A percentile compares a stretch with the other conserved stretches of the same genome.
phyloP scores from a whole-genome alignment of 2,329 filamentous ascomycete species.

The Claviceps fusiformis region DNA sequence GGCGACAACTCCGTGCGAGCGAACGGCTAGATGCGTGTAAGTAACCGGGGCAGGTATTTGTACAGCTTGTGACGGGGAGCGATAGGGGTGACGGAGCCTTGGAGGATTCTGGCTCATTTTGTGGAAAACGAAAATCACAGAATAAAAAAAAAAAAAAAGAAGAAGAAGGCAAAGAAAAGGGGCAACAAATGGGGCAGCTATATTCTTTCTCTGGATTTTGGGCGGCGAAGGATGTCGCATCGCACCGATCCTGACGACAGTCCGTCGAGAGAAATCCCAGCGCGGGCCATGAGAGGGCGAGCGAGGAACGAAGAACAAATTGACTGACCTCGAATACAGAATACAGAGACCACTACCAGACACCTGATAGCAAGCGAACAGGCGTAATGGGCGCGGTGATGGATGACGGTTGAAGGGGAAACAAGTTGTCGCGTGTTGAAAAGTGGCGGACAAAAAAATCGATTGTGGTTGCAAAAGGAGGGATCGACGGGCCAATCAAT shows the following conservation, averaged over 20 bases:
- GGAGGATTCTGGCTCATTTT: background rate
- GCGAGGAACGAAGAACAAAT: background rate
- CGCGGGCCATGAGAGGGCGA: background rate
- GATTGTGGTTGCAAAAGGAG: constrained; percentile 5
- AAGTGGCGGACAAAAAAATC: constrained; percentile 5
- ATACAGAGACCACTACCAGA: background rate
- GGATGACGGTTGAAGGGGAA: background rate
- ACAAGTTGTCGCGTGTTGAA: background rate
- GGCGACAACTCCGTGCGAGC: constrained; percentile 7
- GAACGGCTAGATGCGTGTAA: constrained; percentile 3
- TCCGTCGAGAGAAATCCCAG: background rate
- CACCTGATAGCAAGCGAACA: background rate
- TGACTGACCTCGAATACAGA: constrained; percentile 4
- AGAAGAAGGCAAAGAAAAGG: background rate
- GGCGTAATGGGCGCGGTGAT: background rate
- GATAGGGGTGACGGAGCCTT: background rate
- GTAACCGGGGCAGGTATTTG: background rate
- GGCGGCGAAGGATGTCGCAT: background rate
- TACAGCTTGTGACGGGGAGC: background rate
- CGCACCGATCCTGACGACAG: background rate
- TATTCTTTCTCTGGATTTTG: background rate
- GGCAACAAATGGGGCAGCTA: background rate
- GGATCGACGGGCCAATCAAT: constrained; percentile 5
- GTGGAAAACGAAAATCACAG: too few species aligned
- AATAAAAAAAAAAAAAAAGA: too few species aligned